Percentiles rank a stretch among this genome's conserved stretches.
These are phyloP conservation scores for Meira nashicola DNA, from an alignment of 1,284 basidiomycete genomes.

Conservation along the genomic window DNA sequence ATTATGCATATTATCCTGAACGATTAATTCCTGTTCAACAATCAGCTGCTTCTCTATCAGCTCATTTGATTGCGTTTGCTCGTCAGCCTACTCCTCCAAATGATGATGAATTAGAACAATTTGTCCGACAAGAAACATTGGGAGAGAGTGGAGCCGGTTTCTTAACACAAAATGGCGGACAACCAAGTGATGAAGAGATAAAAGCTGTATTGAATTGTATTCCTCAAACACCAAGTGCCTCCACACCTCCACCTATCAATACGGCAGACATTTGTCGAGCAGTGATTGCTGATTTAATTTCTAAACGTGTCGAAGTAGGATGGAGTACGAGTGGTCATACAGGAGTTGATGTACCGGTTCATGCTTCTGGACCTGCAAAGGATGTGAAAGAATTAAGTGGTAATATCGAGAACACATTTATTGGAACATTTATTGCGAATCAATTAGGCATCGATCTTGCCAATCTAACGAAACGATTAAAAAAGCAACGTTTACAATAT, in stretches of 20 bases:
- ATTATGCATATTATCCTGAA: constrained; percentile 53
- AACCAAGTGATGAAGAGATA: constrained; percentile 30
- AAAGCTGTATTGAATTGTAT: constrained; percentile 22
- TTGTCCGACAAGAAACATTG: constrained; percentile 25
- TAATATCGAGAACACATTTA: constrained; percentile 53
- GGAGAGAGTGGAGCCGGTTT: constrained; percentile 20
- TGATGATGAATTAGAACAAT: constrained; percentile 20
- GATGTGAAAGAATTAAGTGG: constrained; percentile 27
- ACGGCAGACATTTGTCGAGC: constrained; percentile 1
- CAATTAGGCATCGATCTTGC: not conserved
- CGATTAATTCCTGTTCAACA: constrained; percentile 49
- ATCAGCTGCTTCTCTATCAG: constrained; percentile 46
- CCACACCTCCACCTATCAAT: constrained; percentile 22
- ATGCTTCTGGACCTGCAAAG: constrained; percentile 44
- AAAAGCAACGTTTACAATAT: not conserved
- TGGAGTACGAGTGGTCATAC: constrained; percentile 43
- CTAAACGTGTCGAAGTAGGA: constrained; percentile 33
- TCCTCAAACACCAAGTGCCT: constrained; percentile 17
- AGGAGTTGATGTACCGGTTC: constrained; percentile 55
- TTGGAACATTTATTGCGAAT: constrained; percentile 7
- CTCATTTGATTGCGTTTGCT: constrained; percentile 32
- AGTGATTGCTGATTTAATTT: constrained; percentile 2
- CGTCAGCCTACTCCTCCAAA: constrained; percentile 1
- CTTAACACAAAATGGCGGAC: constrained; percentile 31
- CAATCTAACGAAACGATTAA: not conserved